phyloP scores from a whole-genome alignment of 192 early-diverging fungal species.

The Coemansia sp. region DNA sequence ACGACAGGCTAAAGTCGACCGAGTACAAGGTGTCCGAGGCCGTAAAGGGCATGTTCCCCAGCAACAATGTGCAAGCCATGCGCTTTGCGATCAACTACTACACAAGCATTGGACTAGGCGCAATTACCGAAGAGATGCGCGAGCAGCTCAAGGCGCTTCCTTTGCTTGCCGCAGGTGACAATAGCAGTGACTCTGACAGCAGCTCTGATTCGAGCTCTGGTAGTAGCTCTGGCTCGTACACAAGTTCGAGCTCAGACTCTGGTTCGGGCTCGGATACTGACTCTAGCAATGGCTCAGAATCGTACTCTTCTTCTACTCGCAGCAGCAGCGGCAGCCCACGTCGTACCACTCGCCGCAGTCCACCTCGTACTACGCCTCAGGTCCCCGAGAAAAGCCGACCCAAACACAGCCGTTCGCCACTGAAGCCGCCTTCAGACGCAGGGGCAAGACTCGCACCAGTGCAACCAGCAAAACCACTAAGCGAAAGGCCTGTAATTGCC shows the following conservation, averaged over 20 bases:
- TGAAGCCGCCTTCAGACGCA: background rate
- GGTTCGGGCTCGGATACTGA: slow-evolving; percentile 26
- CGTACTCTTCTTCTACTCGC: slow-evolving; percentile 22
- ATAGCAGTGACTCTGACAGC: slow-evolving; percentile 26
- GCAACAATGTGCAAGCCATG: slow-evolving; percentile 81
- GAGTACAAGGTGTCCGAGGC: slow-evolving; percentile 74
- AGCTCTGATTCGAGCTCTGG: slow-evolving; percentile 20
- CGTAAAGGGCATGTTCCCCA: slow-evolving; percentile 89
- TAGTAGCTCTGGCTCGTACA: slow-evolving; percentile 30
- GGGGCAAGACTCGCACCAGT: background rate
- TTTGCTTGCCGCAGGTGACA: background rate
- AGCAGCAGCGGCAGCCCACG: slow-evolving; percentile 28
- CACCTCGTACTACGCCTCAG: background rate
- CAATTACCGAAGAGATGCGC: slow-evolving; percentile 90
- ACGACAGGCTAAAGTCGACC: slow-evolving; percentile 61
- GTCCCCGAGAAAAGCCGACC: background rate
- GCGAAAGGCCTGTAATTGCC: background rate
- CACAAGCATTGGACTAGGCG: slow-evolving; percentile 91
- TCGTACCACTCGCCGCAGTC: slow-evolving; percentile 4
- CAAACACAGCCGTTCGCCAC: background rate
- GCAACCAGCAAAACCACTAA: background rate
- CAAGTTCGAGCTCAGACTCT: slow-evolving; percentile 22
- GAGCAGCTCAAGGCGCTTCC: slow-evolving; percentile 76
- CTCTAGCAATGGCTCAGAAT: slow-evolving; percentile 26
- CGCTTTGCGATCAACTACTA: slow-evolving; percentile 99